phyloP scores from a whole-genome alignment of 2,329 filamentous ascomycete genomes.

The Calonectria montana region DNA sequence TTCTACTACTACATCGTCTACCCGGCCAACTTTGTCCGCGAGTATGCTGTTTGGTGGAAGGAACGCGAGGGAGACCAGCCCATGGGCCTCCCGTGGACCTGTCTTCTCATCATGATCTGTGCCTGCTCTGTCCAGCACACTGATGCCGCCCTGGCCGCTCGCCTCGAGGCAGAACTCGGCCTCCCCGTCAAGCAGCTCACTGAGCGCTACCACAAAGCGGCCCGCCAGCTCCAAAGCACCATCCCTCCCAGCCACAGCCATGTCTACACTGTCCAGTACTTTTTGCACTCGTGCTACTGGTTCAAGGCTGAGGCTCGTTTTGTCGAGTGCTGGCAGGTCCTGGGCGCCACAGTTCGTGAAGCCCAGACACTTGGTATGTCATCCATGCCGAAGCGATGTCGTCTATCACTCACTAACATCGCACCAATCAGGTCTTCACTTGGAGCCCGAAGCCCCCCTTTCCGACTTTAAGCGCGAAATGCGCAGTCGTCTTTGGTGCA shows the following conservation, averaged over 20 bases:
- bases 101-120: conserved; percentile 52
- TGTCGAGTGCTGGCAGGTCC: conserved; percentile 51
- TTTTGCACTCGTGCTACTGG: conserved; percentile 53
- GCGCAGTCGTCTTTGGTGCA: conserved; percentile 50
- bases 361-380: conserved; percentile 48
- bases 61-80: conserved; percentile 42
- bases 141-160: conserved; percentile 43
- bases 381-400: background rate
- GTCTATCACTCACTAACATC: conserved; percentile 34
- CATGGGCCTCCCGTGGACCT: conserved; percentile 51
- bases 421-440: conserved; percentile 29
- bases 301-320: conserved; percentile 51
- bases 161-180: conserved; percentile 46
- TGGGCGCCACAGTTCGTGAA: conserved; percentile 49
- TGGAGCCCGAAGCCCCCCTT: conserved; percentile 42
- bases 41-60: conserved; percentile 51
- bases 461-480: conserved; percentile 52
- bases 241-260: conserved; percentile 49
- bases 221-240: conserved; percentile 46
- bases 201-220: conserved; percentile 47
- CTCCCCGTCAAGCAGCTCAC: conserved; percentile 42
- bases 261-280: conserved; percentile 48
- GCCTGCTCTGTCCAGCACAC: conserved; percentile 52
- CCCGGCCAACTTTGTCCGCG: conserved; percentile 47
- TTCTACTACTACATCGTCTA: conserved; percentile 55